Conservation (phyloP, 2,329 filamentous ascomycete species). For the Phaeomoniella chlamydospora region DNA sequence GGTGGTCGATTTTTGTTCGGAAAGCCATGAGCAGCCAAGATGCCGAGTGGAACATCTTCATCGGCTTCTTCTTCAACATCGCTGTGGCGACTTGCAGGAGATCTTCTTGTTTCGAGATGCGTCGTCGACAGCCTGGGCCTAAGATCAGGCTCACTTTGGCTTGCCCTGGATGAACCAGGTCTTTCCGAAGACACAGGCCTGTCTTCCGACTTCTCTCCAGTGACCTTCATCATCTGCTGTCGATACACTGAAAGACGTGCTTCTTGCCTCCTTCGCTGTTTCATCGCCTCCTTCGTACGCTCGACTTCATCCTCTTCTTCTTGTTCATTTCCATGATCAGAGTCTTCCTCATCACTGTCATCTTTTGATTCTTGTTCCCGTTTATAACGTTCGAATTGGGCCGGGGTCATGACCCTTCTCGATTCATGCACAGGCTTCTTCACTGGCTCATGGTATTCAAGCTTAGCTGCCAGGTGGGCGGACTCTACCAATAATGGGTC, state of each 20-base stretch:
- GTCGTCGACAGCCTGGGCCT: slow-evolving; percentile 18
- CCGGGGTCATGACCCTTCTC: slow-evolving; percentile 79
- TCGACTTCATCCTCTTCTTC: slow-evolving; percentile 68
- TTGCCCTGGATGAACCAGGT: slow-evolving; percentile 40
- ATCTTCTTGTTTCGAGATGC: slow-evolving; percentile 18
- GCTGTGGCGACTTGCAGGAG: slow-evolving; percentile 21
- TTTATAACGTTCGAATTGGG: slow-evolving; percentile 70
- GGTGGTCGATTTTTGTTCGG: slow-evolving; percentile 66
- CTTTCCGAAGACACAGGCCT: slow-evolving; percentile 27
- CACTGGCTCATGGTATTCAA: slow-evolving; percentile 21
- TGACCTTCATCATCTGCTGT: slow-evolving; percentile 95
- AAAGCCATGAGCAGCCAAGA: slow-evolving; percentile 79
- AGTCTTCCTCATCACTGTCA: slow-evolving; percentile 31
- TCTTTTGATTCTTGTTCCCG: slow-evolving; percentile 41
- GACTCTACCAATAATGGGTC: slow-evolving; percentile 24
- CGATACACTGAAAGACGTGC: slow-evolving; percentile 80
- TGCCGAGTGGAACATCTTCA: slow-evolving; percentile 75
- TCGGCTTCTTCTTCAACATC: slow-evolving; percentile 53
- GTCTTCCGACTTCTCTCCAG: slow-evolving; percentile 50
- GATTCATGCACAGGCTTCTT: slow-evolving; percentile 21
- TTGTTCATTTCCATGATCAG: slow-evolving; percentile 47
- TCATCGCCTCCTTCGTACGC: slow-evolving; percentile 56
- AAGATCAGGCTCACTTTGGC: slow-evolving; percentile 49
- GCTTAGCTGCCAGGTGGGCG: slow-evolving; percentile 30
- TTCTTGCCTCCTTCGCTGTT: slow-evolving; percentile 74